Conservation (phyloP, 2,329 filamentous ascomycete genomes). For the Aspergillus ochraceoroseus region DNA sequence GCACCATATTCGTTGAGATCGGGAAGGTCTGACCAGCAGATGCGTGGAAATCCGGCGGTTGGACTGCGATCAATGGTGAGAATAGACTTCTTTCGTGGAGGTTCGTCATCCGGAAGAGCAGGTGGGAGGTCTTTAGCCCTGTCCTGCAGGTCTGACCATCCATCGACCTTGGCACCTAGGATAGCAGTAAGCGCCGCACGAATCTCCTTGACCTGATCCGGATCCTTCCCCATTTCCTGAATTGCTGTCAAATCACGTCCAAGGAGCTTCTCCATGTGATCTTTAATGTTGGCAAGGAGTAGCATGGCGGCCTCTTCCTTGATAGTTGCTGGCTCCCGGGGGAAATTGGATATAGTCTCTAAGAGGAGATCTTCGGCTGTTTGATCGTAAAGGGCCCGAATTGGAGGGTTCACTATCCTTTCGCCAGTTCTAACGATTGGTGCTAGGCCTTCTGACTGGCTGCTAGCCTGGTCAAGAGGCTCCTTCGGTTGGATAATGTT, state of each 20-base stretch:
- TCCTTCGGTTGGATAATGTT: slow-evolving; percentile 44
- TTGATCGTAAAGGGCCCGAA: slow-evolving; percentile 42
- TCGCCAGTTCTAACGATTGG: slow-evolving; percentile 43
- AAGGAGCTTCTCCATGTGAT: slow-evolving; percentile 47
- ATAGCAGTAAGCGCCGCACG: slow-evolving; percentile 43
- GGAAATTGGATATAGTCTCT: slow-evolving; percentile 44
- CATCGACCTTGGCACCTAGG: slow-evolving; percentile 43
- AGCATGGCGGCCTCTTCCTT: slow-evolving; percentile 47
- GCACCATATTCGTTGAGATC: slow-evolving; percentile 42
- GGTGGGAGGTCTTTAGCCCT: slow-evolving; percentile 36
- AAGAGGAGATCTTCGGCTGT: slow-evolving; percentile 43
- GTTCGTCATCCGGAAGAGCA: slow-evolving; percentile 34
- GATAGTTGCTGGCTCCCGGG: slow-evolving; percentile 41
- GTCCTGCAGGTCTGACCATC: slow-evolving; percentile 42
- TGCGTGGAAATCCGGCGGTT: slow-evolving; percentile 38
- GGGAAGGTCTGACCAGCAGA: slow-evolving; percentile 44
- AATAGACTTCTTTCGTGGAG: slow-evolving; percentile 40
- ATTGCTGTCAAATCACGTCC: slow-evolving; percentile 43
- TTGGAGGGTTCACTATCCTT: slow-evolving; percentile 41
- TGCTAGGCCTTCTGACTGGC: slow-evolving; percentile 38
- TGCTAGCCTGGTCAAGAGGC: slow-evolving; percentile 37
- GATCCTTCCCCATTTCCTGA: slow-evolving; percentile 45
- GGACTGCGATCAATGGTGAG: slow-evolving; percentile 41
- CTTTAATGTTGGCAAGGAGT: slow-evolving; percentile 47
- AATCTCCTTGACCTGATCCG: slow-evolving; percentile 44